phyloP scores from a whole-genome alignment of 805 yeast species.

The Ogataea corticis region DNA sequence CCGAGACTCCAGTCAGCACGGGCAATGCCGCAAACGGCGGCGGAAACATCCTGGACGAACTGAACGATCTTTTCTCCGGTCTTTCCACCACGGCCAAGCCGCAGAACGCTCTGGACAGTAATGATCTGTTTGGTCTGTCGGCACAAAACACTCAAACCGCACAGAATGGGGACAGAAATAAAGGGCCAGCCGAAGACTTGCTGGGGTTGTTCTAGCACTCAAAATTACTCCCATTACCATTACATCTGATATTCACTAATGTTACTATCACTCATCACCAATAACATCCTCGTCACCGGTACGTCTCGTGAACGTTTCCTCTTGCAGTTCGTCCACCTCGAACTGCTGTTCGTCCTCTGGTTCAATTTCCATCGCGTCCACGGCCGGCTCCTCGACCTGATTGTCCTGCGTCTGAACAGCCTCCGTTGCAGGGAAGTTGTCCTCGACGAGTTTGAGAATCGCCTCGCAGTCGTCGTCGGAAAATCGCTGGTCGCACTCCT shows the following conservation, averaged over 20 bases:
- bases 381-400: slow-evolving; percentile 17
- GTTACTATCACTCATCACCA: background rate
- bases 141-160: background rate
- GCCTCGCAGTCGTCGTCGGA: slow-evolving; percentile 62
- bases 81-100: slow-evolving; percentile 29
- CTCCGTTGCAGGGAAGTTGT: slow-evolving; percentile 48
- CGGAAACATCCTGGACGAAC: slow-evolving; percentile 61
- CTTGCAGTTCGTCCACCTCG: slow-evolving; percentile 29
- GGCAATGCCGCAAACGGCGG: slow-evolving; percentile 27
- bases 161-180: background rate
- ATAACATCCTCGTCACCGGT: slow-evolving; percentile 9
- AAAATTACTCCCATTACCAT: slow-evolving; percentile 8
- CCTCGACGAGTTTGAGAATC: slow-evolving; percentile 56
- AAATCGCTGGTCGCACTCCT: slow-evolving; percentile 89
- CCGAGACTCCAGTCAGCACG: too few species aligned
- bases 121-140: slow-evolving; percentile 13
- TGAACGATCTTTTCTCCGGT: slow-evolving; percentile 66
- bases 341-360: slow-evolving; percentile 24
- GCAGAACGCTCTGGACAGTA: slow-evolving; percentile 5
- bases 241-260: background rate
- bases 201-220: slow-evolving; percentile 20
- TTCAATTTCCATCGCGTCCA: slow-evolving; percentile 13
- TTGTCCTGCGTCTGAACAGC: slow-evolving; percentile 25
- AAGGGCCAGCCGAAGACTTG: slow-evolving; percentile 17
- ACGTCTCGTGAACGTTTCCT: slow-evolving; percentile 21